Conservation (phyloP, 805 yeast genomes). For the Alloascoidea hylecoeti region DNA sequence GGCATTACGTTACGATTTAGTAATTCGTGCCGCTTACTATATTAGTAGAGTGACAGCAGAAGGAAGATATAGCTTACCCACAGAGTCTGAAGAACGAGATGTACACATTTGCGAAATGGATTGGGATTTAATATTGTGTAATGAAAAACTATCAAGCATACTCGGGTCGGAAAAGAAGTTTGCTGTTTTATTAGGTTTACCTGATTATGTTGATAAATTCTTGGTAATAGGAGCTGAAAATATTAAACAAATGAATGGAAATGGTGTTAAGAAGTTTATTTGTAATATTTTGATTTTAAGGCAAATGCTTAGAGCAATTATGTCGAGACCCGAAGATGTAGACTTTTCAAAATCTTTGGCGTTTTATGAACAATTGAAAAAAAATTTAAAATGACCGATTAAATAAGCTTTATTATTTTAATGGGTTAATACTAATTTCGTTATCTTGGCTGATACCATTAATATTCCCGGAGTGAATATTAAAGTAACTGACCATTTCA, state of each 20-base stretch:
- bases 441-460: too few relatives aligned
- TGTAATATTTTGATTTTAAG: slow-evolving; percentile 52
- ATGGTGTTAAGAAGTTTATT: slow-evolving; percentile 45
- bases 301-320: slow-evolving; percentile 51
- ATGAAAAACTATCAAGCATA: slow-evolving; percentile 23
- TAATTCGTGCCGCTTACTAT: slow-evolving; percentile 36
- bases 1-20: slow-evolving; percentile 41
- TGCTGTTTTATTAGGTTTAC: slow-evolving; percentile 30
- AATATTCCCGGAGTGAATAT: too few relatives aligned
- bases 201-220: slow-evolving; percentile 33
- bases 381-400: slow-evolving; percentile 32
- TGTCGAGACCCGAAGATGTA: slow-evolving; percentile 34
- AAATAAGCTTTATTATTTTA: too few relatives aligned
- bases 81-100: slow-evolving; percentile 49
- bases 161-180: slow-evolving; percentile 16
- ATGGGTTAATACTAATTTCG: too few relatives aligned
- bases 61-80: slow-evolving; percentile 34
- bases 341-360: slow-evolving; percentile 36
- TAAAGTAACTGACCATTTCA: too few relatives aligned
- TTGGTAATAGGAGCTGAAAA: slow-evolving; percentile 37
- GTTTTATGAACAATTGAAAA: slow-evolving; percentile 42
- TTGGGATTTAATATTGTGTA: slow-evolving; percentile 29
- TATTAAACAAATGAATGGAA: slow-evolving; percentile 33
- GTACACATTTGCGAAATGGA: slow-evolving; percentile 35
- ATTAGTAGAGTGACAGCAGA: slow-evolving; percentile 32